Percentiles rank a stretch among this genome's conserved stretches.
These are phyloP conservation scores for Hordeum marinum DNA, from an alignment of 176 grass and related monocot species.

Conservation along the genomic window DNA sequence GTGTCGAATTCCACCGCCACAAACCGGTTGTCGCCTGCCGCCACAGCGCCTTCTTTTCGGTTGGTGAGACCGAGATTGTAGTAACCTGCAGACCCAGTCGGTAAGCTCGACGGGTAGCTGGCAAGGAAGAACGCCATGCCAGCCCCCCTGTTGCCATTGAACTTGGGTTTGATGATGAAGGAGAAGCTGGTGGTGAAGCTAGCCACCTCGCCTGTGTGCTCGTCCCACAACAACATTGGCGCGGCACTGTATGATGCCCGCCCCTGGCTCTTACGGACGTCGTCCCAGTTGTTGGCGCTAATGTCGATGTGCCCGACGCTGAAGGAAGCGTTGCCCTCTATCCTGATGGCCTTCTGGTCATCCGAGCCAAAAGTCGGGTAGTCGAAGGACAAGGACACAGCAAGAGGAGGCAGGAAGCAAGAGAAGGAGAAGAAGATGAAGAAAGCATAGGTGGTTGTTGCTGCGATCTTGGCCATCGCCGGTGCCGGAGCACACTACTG, in stretches of 20 bases:
- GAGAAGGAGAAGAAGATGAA: background rate
- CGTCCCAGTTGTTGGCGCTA: background rate
- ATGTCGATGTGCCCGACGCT: background rate
- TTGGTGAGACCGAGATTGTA: constrained; percentile 5
- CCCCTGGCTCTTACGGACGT: background rate
- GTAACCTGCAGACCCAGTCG: background rate
- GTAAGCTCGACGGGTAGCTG: constrained; percentile 3
- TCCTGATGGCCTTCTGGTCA: background rate
- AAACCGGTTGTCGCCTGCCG: background rate
- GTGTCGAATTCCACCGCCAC: constrained; percentile 32
- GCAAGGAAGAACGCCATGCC: constrained; percentile 33
- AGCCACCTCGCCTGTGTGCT: background rate
- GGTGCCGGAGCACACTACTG: background rate
- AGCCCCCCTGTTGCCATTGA: background rate
- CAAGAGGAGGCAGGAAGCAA: background rate
- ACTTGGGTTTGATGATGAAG: background rate
- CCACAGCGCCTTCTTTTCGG: background rate
- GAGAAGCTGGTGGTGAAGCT: constrained; percentile 30
- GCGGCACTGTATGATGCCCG: background rate
- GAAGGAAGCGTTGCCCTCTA: background rate
- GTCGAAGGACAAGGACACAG: background rate
- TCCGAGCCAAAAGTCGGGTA: background rate
- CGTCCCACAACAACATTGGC: constrained; percentile 21
- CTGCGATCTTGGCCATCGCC: background rate
- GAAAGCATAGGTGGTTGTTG: background rate